Conservation (phyloP, 2,329 filamentous ascomycete genomes). For the Diaporthe sp. region DNA sequence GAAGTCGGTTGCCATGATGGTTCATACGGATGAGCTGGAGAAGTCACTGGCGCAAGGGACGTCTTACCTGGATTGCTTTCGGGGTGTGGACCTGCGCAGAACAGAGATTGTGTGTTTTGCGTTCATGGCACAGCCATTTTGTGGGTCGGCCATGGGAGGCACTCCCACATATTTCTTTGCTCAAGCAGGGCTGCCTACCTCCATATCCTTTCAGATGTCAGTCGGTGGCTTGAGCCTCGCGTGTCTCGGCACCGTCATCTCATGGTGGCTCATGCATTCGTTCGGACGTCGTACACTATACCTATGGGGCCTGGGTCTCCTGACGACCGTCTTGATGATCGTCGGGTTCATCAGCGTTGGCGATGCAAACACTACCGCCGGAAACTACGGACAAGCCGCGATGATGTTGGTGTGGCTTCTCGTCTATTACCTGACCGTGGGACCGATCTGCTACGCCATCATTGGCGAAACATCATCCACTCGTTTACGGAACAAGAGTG, state of each 20-base stretch:
- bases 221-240: not conserved
- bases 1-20: too few relatives aligned
- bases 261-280: not conserved
- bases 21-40: too few relatives aligned
- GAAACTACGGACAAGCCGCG: not conserved
- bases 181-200: not conserved
- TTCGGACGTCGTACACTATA: not conserved
- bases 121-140: constrained; percentile 40
- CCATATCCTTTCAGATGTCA: not conserved
- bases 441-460: not conserved
- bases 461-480: too few relatives aligned
- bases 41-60: too few relatives aligned
- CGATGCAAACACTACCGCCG: not conserved
- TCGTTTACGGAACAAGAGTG: too few relatives aligned
- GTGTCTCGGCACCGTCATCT: not conserved
- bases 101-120: constrained; percentile 52
- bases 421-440: not conserved
- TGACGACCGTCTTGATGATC: not conserved
- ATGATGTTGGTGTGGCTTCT: not conserved
- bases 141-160: constrained; percentile 45
- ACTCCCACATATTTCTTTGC: not conserved
- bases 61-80: constrained; percentile 43
- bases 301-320: not conserved
- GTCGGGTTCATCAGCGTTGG: not conserved
- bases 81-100: constrained; percentile 44